Evolutionary conservation across 2,329 filamentous ascomycete species (phyloP).

Genomic region (Dothideomycetes sp.): DNA sequence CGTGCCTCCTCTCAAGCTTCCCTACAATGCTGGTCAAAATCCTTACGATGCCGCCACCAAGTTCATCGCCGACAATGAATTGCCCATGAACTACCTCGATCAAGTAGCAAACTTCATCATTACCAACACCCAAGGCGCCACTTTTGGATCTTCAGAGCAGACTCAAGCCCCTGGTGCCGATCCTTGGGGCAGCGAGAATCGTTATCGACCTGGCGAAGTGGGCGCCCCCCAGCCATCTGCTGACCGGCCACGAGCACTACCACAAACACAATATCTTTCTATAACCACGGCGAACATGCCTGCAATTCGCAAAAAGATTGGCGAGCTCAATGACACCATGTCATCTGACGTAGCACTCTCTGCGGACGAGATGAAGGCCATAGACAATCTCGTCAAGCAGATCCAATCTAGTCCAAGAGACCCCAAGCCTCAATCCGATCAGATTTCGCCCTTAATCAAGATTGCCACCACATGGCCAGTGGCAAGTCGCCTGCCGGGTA

Average conservation of each 20-base stretch:
- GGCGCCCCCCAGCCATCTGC: conserved; percentile 27
- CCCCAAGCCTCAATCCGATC: conserved; percentile 27
- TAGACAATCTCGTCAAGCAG: conserved; percentile 53
- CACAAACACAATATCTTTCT: conserved; percentile 68
- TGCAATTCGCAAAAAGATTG: conserved; percentile 67
- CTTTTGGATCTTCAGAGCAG: conserved; percentile 48
- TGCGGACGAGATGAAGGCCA: conserved; percentile 50
- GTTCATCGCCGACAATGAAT: conserved; percentile 81
- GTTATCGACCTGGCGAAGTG: conserved; percentile 66
- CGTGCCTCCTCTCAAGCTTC: conserved; percentile 84
- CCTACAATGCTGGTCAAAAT: conserved; percentile 86
- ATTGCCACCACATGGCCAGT: conserved; percentile 73
- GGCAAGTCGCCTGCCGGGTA: conserved; percentile 66
- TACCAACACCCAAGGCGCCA: conserved; percentile 78
- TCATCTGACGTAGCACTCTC: conserved; percentile 10
- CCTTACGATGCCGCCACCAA: conserved; percentile 85
- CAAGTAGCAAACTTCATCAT: conserved; percentile 89
- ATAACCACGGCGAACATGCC: conserved; percentile 64
- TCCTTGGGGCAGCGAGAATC: conserved; percentile 67
- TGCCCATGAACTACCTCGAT: conserved; percentile 80
- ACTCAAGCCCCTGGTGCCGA: conserved; percentile 49
- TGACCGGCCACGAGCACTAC: conserved; percentile 52
- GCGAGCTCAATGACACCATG: conserved; percentile 53
- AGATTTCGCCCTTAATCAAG: conserved; percentile 52
- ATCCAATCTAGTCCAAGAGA: conserved; percentile 47